These are phyloP conservation scores for Cetradonia linearis DNA, from an alignment of 495 filamentous ascomycete genomes.

Conservation along the genomic window DNA sequence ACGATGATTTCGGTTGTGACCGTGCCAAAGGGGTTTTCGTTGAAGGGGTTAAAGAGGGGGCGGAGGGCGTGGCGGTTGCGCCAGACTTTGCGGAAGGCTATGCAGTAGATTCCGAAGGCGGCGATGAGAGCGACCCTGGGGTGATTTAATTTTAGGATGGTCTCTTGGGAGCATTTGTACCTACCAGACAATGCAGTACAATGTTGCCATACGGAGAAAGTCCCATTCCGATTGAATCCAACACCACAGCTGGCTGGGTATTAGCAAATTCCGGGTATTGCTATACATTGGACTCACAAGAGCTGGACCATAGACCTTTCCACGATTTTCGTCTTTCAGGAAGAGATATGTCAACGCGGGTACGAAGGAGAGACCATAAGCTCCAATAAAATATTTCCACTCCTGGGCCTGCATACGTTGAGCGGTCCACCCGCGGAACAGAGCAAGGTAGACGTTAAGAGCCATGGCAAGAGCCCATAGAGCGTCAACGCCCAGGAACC, in stretches of 20 bases:
- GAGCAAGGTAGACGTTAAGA: conserved; percentile 76
- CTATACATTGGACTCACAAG: conserved; percentile 32
- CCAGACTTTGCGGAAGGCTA: conserved; percentile 63
- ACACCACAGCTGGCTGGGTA: conserved; percentile 55
- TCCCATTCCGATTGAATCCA: conserved; percentile 65
- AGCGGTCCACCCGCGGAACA: conserved; percentile 66
- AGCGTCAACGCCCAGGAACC: conserved; percentile 72
- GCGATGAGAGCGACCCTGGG: conserved; percentile 48
- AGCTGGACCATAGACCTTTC: conserved; percentile 65
- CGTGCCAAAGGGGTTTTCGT: conserved; percentile 40
- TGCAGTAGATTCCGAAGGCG: conserved; percentile 64
- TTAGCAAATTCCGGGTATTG: conserved; percentile 10
- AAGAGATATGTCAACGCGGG: conserved; percentile 61
- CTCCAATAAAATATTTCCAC: conserved; percentile 56
- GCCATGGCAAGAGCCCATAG: conserved; percentile 80
- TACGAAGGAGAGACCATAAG: conserved; percentile 68
- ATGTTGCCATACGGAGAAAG: conserved; percentile 60
- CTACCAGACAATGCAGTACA: conserved; percentile 80
- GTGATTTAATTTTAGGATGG: background rate
- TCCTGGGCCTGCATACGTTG: conserved; percentile 59
- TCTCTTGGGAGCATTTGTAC: conserved; percentile 5
- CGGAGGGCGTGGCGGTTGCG: conserved; percentile 38
- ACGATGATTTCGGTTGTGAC: conserved; percentile 52
- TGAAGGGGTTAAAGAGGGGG: conserved; percentile 36
- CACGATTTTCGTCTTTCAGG: conserved; percentile 38